Base-by-base conservation (phyloP, 1,139 yeast genomes). In the Wickerhamiella infanticola region DNA sequence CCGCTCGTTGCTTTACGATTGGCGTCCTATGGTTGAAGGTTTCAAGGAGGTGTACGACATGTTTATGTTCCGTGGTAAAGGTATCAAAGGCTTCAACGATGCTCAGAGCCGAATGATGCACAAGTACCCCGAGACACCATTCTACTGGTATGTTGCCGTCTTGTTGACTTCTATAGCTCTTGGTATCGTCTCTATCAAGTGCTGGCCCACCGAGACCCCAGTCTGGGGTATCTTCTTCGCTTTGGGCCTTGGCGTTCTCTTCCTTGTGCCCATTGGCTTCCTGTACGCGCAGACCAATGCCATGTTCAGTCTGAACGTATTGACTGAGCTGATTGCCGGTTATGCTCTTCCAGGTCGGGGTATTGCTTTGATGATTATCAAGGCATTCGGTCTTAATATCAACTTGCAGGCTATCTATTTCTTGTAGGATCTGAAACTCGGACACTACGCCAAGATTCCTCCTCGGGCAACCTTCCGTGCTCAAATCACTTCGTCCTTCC, bases 341-440 rank as follows among this genome's bases (percentile, higher is more conserved):
- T 76, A 75, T 55, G 76, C 78, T 8, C 53, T 77, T 42, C 81
- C 79, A 35, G 79, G 79, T 47, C 74, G 76, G 50, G 79, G 78
- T 41, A 61, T 67, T 44, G 81, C 81, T 3, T 61, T 75, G 51
- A 75, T 71, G 69, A 67, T 63, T 43, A 62, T 75, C 39, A 50
- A 50, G 43, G 47, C 75, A 1, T 63, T 67, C 46, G 79, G 79
- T 43, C 67, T 65, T 55, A 74, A 71, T 55, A 74, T 74, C 48
- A 74, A 73, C 55, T 70, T 70, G 3, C 82, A 77, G 60, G 80
- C 81, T 13, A 73, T 73, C 47, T 68, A 68, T 57, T 77, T 69
- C 59, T 66, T 75, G 45, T 58, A 72, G 5, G 74, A 75, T 53
- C 75, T 73, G 59, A 77, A 77, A 57, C 56, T 72, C 63, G 80